Conservation (phyloP, 345 rosid species). For the Hibiscus mutabilis region DNA sequence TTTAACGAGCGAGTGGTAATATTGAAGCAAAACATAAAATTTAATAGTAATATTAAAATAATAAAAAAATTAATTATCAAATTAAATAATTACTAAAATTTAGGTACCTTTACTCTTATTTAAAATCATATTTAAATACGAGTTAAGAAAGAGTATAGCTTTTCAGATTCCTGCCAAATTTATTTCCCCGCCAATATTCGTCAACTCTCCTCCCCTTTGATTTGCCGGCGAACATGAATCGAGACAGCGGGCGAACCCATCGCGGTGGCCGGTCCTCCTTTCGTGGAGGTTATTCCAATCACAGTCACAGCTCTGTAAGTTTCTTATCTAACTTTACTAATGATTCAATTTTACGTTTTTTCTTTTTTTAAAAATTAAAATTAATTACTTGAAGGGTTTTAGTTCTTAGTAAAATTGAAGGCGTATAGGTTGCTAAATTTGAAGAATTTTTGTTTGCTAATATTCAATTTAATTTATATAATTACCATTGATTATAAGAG, state of each 20-base stretch:
- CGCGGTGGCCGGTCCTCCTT: not conserved
- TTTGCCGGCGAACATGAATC: not conserved
- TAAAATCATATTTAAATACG: not conserved
- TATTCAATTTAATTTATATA: not conserved
- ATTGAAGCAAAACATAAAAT: no score
- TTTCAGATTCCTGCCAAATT: not conserved
- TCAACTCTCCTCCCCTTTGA: not conserved
- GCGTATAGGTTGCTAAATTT: not conserved
- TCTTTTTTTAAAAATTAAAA: not conserved
- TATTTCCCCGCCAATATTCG: constrained; percentile 6
- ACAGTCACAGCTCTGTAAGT: not conserved
- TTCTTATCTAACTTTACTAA: not conserved
- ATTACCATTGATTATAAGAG: not conserved
- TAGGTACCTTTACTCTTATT: no score
- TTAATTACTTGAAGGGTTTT: not conserved
- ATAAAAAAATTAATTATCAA: no score
- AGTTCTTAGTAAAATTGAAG: not conserved
- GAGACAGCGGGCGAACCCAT: not conserved
- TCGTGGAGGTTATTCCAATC: not conserved
- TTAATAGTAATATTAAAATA: no score
- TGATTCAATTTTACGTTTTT: not conserved
- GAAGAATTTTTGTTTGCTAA: not conserved
- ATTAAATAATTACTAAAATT: no score
- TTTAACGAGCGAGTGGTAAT: no score
- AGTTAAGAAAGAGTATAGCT: not conserved